Percentiles rank a stretch among this genome's conserved stretches.
These are phyloP conservation scores for Fraxinus sp. DNA, from an alignment of 305 asterid species.

Conservation along the genomic window DNA sequence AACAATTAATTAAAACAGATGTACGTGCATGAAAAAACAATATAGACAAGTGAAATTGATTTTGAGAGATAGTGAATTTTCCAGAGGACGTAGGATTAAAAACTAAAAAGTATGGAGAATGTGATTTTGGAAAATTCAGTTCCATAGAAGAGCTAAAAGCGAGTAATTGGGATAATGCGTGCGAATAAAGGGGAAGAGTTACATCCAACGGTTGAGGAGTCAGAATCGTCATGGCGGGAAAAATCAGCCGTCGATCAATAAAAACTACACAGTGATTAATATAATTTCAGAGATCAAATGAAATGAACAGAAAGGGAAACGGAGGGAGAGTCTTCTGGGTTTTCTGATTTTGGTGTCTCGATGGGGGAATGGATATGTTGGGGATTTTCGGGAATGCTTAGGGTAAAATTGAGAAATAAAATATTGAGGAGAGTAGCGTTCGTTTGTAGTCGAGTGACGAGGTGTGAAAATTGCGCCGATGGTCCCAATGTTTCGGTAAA, in stretches of 20 bases:
- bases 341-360: conserved; percentile 19
- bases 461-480: background rate
- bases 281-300: conserved; percentile 16
- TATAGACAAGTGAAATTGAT: background rate
- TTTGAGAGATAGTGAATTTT: background rate
- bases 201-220: conserved; percentile 62
- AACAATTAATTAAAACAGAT: conserved; percentile 10
- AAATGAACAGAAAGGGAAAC: conserved; percentile 15
- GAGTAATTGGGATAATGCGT: background rate
- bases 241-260: conserved; percentile 37
- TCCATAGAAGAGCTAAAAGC: background rate
- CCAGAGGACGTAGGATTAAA: background rate
- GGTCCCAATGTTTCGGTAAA: background rate
- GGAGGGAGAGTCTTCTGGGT: conserved; percentile 33
- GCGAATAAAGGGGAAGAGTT: conserved; percentile 23
- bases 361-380: conserved; percentile 32
- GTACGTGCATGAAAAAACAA: conserved; percentile 24
- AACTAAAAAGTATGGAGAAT: background rate
- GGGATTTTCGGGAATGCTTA: conserved; percentile 22
- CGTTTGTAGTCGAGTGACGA: background rate
- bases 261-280: conserved; percentile 33
- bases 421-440: background rate
- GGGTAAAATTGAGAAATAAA: conserved; percentile 31
- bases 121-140: background rate
- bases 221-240: conserved; percentile 55